phyloP scores from a whole-genome alignment of 2,329 filamentous ascomycete species.

The Fusarium fujikuroi region DNA sequence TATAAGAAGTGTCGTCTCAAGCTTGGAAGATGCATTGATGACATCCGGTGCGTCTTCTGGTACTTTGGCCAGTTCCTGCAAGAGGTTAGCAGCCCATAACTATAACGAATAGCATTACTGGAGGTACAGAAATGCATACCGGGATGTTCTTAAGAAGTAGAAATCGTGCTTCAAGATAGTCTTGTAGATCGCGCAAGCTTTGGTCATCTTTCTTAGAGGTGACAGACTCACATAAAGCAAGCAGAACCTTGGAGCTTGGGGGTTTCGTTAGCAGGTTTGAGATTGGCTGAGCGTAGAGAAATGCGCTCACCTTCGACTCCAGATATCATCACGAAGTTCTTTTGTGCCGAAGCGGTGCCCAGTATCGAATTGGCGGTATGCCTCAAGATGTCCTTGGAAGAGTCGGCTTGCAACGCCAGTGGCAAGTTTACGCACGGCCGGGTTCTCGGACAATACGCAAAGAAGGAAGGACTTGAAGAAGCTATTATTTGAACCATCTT shows the following conservation, averaged over 20 bases:
- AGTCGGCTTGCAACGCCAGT: constrained; percentile 60
- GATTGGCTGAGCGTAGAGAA: not conserved
- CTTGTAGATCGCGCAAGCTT: constrained; percentile 60
- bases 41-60: constrained; percentile 66
- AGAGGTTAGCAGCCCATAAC: constrained; percentile 16
- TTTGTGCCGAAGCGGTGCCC: constrained; percentile 40
- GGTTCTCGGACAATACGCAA: constrained; percentile 64
- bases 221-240: constrained; percentile 61
- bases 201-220: constrained; percentile 55
- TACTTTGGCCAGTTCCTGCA: constrained; percentile 65
- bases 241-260: constrained; percentile 52
- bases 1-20: constrained; percentile 72
- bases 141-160: constrained; percentile 62
- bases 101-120: not conserved
- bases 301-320: constrained; percentile 62
- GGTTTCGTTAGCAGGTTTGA: constrained; percentile 6
- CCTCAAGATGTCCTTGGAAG: constrained; percentile 51
- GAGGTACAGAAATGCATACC: constrained; percentile 49
- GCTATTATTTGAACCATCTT: constrained; percentile 36
- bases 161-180: constrained; percentile 67
- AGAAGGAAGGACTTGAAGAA: constrained; percentile 64
- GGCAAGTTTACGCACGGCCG: constrained; percentile 60
- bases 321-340: constrained; percentile 56
- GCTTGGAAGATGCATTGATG: constrained; percentile 61
- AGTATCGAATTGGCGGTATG: constrained; percentile 42